Evolutionary conservation across 2,329 filamentous ascomycete species (phyloP), one percentile per base, ranked within the genome.

Genomic region (Neopestalotiopsis clavispora): DNA sequence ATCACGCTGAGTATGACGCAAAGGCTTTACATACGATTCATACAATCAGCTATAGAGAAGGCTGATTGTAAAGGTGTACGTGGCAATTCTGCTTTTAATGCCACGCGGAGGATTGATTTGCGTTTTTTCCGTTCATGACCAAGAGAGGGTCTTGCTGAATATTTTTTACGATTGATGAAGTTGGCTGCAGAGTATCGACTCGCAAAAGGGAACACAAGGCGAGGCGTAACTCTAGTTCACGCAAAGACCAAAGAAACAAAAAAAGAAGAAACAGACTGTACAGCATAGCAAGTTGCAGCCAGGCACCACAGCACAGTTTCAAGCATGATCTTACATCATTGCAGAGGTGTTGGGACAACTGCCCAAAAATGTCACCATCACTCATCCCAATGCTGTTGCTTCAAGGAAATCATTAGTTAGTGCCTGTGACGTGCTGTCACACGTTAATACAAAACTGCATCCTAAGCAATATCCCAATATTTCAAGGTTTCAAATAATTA

Each of bases 151-250:
- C 60, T 49, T 34, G 12, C 52, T n/a, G 12, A 65, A 10, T 65
- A 28, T 17, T 65, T 65, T 56, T 65, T 49, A 65, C 45, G 62
- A 65, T 23, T 32, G 62, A 65, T 62, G 59, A 34, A 20, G 34
- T 42, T 42, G 23, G 59, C 30, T 59, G 28, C 20, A 17, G 30
- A n/a, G 23, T 34, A 59, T 30, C 12, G 57, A 30, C 23, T 59
- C 23, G 57, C 23, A 34, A 20, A 34, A 30, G 30, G 30, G 57
- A 34, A 59, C 30, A 34, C 13, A 23, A 59, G 13, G 57, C 57
- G 30, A 59, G 57, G 57, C 57, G 30, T 34, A 59, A 12, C 20
- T 20, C 30, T 30, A 59, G 23, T 28, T 28, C 23, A 52, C 17
- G 3, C 17, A 9, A 10, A 52, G 45, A 52, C 34, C 34, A 52